Conservation (phyloP, 148 eudicot species). For the Vaccinium vitisidaea region DNA sequence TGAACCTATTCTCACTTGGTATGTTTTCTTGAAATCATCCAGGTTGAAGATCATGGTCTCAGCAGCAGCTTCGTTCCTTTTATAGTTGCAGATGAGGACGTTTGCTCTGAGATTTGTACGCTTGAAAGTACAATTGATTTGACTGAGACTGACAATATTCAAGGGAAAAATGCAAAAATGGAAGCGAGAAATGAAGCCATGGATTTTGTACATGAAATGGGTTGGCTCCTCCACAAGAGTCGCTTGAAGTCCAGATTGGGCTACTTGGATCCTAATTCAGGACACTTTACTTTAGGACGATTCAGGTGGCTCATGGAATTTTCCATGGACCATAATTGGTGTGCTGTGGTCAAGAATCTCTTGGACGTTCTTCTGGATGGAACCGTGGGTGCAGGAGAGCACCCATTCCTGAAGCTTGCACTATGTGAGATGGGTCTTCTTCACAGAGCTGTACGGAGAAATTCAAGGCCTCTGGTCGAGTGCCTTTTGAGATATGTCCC, state of each 20-base stretch:
- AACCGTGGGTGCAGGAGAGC: slow-evolving; percentile 40
- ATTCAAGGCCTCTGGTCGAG: slow-evolving; percentile 60
- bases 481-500: slow-evolving; percentile 50
- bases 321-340: slow-evolving; percentile 69
- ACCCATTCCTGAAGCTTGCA: slow-evolving; percentile 39
- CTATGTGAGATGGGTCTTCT: slow-evolving; percentile 57
- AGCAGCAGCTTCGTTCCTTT: slow-evolving; percentile 72
- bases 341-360: slow-evolving; percentile 72
- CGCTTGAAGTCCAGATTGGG: slow-evolving; percentile 34
- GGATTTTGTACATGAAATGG: slow-evolving; percentile 79
- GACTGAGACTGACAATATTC: slow-evolving; percentile 7
- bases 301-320: slow-evolving; percentile 64
- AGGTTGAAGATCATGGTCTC: slow-evolving; percentile 65
- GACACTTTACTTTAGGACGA: slow-evolving; percentile 58
- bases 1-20: background rate
- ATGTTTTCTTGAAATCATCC: slow-evolving; percentile 16
- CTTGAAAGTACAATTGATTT: slow-evolving; percentile 9
- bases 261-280: slow-evolving; percentile 27
- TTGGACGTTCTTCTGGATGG: slow-evolving; percentile 55
- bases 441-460: slow-evolving; percentile 69
- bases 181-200: slow-evolving; percentile 46
- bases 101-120: slow-evolving; percentile 15
- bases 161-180: background rate
- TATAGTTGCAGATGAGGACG: slow-evolving; percentile 29
- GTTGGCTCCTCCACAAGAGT: slow-evolving; percentile 79